These are phyloP conservation scores for Blepharisma stoltei DNA, from an alignment of 73 alveolate species.

Conservation along the genomic window DNA sequence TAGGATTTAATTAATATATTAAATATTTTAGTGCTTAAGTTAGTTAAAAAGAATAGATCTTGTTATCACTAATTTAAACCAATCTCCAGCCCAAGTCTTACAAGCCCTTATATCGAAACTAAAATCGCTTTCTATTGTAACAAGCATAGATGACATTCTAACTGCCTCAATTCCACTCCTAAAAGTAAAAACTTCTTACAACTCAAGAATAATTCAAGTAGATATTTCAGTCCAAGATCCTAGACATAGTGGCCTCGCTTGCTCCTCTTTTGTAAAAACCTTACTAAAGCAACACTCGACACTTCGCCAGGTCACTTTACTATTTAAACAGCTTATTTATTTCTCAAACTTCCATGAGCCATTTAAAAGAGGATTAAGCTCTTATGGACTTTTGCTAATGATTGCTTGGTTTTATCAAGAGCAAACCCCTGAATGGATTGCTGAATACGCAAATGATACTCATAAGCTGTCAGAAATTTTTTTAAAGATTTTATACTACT, in stretches of 20 bases:
- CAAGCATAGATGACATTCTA: constrained; percentile 24
- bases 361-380: constrained; percentile 44
- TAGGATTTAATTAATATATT: too few species aligned
- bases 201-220: constrained; percentile 17
- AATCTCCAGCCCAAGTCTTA: neutral
- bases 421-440: neutral
- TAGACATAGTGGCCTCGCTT: constrained; percentile 38
- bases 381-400: constrained; percentile 40
- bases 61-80: constrained; percentile 16
- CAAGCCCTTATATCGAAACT: constrained; percentile 32
- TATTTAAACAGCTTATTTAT: constrained; percentile 34
- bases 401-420: constrained; percentile 30
- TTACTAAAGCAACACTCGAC: constrained; percentile 15
- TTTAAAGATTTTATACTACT: neutral
- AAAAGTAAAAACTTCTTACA: constrained; percentile 26
- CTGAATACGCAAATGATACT: neutral
- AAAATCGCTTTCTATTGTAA: neutral
- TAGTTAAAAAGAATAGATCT: too few species aligned
- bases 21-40: too few species aligned
- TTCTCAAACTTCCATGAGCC: constrained; percentile 39
- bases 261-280: constrained; percentile 32
- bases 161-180: constrained; percentile 41
- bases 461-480: neutral
- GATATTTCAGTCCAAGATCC: constrained; percentile 42
- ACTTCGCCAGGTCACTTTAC: constrained; percentile 29